Evolutionary conservation across 768 basidiomycete genomes (phyloP).

Genomic region (Russula brevipes): DNA sequence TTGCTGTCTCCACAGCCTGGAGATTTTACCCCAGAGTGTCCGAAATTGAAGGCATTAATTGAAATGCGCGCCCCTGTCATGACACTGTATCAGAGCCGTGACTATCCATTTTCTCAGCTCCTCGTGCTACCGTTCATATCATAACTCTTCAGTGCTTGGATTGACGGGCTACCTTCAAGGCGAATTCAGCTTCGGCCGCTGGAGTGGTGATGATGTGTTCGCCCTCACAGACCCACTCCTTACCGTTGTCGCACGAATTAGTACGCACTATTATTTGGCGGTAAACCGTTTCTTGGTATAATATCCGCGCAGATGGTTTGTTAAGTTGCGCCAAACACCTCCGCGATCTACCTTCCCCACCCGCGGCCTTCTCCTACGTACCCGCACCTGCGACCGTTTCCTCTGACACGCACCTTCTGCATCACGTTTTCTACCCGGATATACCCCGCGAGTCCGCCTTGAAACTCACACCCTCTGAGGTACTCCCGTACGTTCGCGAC

Average conservation of each 20-base stretch:
- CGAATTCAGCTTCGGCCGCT: conserved; percentile 43
- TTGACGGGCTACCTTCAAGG: conserved; percentile 36
- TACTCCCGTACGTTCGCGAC: conserved; percentile 35
- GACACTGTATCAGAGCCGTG: conserved; percentile 31
- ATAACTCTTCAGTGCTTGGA: conserved; percentile 30
- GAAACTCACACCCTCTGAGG: conserved; percentile 32
- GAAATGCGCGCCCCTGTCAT: conserved; percentile 27
- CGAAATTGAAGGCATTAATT: conserved; percentile 28
- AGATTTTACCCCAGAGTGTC: conserved; percentile 26
- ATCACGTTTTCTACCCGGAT: conserved; percentile 32
- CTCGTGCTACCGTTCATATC: not conserved
- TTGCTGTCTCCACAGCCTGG: conserved; percentile 26
- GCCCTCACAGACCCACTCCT: conserved; percentile 35
- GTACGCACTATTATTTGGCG: conserved; percentile 27
- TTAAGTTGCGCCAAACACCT: conserved; percentile 34
- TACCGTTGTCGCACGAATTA: conserved; percentile 34
- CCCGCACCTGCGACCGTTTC: conserved; percentile 18
- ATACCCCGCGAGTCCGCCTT: conserved; percentile 30
- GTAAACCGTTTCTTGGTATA: not conserved
- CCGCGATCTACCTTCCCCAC: conserved; percentile 22
- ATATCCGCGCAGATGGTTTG: conserved; percentile 32
- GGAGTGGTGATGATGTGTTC: conserved; percentile 41
- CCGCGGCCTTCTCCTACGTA: conserved; percentile 15
- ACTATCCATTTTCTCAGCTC: conserved; percentile 3
- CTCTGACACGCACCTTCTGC: conserved; percentile 38